Evolutionary conservation across 1,139 yeast genomes (phyloP), one percentile per base, ranked within the genome.

Genomic region (Suhomyces chickasaworum): DNA sequence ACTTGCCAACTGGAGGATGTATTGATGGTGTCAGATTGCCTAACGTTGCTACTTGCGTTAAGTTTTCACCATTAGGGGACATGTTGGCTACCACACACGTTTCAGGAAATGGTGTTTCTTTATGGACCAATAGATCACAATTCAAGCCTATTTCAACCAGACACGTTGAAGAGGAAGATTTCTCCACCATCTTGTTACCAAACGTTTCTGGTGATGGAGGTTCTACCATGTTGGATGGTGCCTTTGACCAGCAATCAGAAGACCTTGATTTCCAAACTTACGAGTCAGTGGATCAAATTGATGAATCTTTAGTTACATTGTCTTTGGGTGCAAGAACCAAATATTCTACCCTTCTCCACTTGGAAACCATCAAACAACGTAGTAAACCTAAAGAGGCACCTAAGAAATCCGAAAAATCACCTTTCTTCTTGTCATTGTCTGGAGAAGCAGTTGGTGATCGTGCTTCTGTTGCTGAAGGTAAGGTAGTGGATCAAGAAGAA

Each of bases 1-100:
- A 95, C 64, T 77, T 95, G 50, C 98, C 99, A 29, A 87, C 97
- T 3, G 99, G 99, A 42, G 90, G 93, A 1, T 91, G 98, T 66
- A 90, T 95, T 49, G 99, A 95, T 68, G 98, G 97, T 52, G 84
- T 93, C 13, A 72, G 75, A 44, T 77, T 93, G 33, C 85, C 88
- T 2, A 81, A 78, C 54, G 91, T 91, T 16, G 96, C 88, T 1
- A 90, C 98, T 0, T 73, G 80, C 42, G 76, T 95, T 35, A 83
- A 85, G 58, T 81, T 93, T 56, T 87, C 97, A 15, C 96, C 96
- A 3, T 76, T 84, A 45, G 97, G 97, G 38, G 98, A 95, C 56
- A 81, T 86, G 65, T 76, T 95, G 49, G 99, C 98, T 2, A 91
- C 99, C 1, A 78, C 96, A 0, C 99, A 95, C 68, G 97, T 90